phyloP scores from a whole-genome alignment of 108 stramenopile genomes.

The Fragilaria crotonensis region DNA sequence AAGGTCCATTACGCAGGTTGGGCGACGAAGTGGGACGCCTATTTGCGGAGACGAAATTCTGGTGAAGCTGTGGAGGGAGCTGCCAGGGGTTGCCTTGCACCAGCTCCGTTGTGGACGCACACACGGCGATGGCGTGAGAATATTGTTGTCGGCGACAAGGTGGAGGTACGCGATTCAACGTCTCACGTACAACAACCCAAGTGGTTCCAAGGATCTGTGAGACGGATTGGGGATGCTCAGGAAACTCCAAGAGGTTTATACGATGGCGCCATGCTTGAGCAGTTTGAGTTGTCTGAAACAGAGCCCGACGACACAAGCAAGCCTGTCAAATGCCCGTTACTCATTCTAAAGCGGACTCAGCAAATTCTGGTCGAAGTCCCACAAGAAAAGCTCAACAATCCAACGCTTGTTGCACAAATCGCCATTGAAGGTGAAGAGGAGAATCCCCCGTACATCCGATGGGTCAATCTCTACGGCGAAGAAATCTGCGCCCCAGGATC shows the following conservation, averaged over 20 bases:
- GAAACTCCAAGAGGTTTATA: slow-evolving; percentile 24
- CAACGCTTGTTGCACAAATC: background rate
- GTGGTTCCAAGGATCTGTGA: slow-evolving; percentile 64
- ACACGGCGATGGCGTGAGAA: slow-evolving; percentile 54
- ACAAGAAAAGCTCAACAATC: slow-evolving; percentile 42
- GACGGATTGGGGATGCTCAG: slow-evolving; percentile 29
- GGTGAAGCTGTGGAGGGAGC: slow-evolving; percentile 2
- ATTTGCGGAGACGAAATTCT: slow-evolving; percentile 24
- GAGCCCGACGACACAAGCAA: background rate
- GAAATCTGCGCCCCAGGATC: slow-evolving; percentile 65
- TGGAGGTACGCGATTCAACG: slow-evolving; percentile 60
- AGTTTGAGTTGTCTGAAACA: background rate
- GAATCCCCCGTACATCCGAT: slow-evolving; percentile 59
- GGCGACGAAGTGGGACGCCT: slow-evolving; percentile 62
- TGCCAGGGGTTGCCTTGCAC: slow-evolving; percentile 11
- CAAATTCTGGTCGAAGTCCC: slow-evolving; percentile 67
- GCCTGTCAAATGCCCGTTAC: slow-evolving; percentile 26
- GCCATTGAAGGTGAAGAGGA: slow-evolving; percentile 4
- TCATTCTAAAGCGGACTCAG: slow-evolving; percentile 41
- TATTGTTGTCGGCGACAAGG: slow-evolving; percentile 39
- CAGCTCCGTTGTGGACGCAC: slow-evolving; percentile 60
- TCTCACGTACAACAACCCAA: slow-evolving; percentile 49
- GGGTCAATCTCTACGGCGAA: slow-evolving; percentile 77
- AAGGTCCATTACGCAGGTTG: slow-evolving; percentile 78
- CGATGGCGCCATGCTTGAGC: slow-evolving; percentile 62